Percentiles rank a stretch among this genome's conserved stretches.
Evolutionary conservation across 2,329 filamentous ascomycete genomes (phyloP).

Genomic region (Cyphellophora europaea): DNA sequence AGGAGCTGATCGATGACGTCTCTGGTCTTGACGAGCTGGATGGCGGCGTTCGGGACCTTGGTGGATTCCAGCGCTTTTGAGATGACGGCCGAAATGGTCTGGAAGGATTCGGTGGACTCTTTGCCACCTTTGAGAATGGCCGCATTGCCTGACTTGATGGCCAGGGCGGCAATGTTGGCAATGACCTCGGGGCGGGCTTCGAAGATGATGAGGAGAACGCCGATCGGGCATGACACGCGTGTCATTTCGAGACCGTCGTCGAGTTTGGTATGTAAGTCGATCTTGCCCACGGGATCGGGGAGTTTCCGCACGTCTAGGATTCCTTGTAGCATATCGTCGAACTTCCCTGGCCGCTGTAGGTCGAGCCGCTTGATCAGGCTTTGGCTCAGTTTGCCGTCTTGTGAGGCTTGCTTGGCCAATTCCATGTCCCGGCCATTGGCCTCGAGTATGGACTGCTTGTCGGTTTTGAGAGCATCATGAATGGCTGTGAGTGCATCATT

Average conservation of each 20-base stretch:
- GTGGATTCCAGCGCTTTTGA: conserved; percentile 64
- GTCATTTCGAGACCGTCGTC: conserved; percentile 81
- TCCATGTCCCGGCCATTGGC: conserved; percentile 81
- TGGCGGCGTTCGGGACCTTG: conserved; percentile 70
- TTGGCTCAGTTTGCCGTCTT: conserved; percentile 65
- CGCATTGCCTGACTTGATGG: conserved; percentile 94
- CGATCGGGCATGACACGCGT: conserved; percentile 86
- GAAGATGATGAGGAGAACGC: conserved; percentile 96
- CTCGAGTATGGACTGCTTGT: conserved; percentile 67
- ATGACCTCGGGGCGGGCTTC: conserved; percentile 97
- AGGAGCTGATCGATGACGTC: conserved; percentile 86
- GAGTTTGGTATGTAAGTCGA: conserved; percentile 73
- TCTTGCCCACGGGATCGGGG: conserved; percentile 83
- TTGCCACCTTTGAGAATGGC: conserved; percentile 96
- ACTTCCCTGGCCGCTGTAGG: conserved; percentile 78
- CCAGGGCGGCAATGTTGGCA: conserved; percentile 90
- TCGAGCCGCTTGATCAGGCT: conserved; percentile 85
- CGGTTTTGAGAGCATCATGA: conserved; percentile 61
- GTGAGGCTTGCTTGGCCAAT: conserved; percentile 61
- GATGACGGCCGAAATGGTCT: conserved; percentile 79
- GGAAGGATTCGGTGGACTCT: conserved; percentile 91
- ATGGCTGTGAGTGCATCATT: conserved; percentile 81
- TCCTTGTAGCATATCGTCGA: conserved; percentile 94
- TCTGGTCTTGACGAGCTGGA: conserved; percentile 89
- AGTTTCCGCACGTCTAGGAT: conserved; percentile 80